These are phyloP conservation scores for Alternaria arborescens DNA, from an alignment of 2,329 filamentous ascomycete genomes.

Conservation along the genomic window DNA sequence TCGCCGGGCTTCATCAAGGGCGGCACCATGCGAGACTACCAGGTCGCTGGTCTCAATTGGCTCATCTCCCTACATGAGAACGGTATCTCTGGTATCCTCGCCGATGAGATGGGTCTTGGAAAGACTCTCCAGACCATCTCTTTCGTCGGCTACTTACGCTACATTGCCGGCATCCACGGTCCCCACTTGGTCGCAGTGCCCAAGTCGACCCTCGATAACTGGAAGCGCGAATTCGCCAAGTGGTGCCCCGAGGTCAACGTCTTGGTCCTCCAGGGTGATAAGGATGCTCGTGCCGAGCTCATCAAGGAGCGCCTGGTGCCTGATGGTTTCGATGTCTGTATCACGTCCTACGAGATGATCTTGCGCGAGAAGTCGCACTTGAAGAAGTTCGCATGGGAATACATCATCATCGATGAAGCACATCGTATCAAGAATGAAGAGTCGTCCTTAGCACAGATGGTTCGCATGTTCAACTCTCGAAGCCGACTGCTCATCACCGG, in stretches of 20 bases:
- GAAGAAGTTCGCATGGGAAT: conserved; percentile 99
- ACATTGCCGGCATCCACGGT: conserved; percentile 86
- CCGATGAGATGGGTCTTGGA: conserved; percentile 98
- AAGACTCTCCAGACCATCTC: conserved; percentile 98
- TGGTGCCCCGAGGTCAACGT: conserved; percentile 98
- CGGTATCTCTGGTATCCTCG: conserved; percentile 96
- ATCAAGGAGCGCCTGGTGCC: conserved; percentile 92
- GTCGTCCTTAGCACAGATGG: conserved; percentile 94
- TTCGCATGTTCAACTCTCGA: conserved; percentile 93
- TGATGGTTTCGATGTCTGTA: conserved; percentile 96
- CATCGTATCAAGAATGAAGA: conserved; percentile 99
- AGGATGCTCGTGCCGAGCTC: conserved; percentile 87
- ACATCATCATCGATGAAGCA: conserved; percentile 98
- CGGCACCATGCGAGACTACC: conserved; percentile 93
- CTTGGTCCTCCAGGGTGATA: conserved; percentile 90
- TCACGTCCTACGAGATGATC: conserved; percentile 99
- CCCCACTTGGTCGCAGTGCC: conserved; percentile 92
- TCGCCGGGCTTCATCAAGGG: conserved; percentile 88
- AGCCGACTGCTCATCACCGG: conserved; percentile 96
- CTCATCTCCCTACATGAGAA: conserved; percentile 97
- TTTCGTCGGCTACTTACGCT: conserved; percentile 92
- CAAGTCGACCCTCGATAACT: conserved; percentile 98
- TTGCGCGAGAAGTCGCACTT: conserved; percentile 91
- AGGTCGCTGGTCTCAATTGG: conserved; percentile 96
- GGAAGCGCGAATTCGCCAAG: conserved; percentile 90